Evolutionary conservation across 306 rosid species (phyloP).

Genomic region (Castanea crenata): DNA sequence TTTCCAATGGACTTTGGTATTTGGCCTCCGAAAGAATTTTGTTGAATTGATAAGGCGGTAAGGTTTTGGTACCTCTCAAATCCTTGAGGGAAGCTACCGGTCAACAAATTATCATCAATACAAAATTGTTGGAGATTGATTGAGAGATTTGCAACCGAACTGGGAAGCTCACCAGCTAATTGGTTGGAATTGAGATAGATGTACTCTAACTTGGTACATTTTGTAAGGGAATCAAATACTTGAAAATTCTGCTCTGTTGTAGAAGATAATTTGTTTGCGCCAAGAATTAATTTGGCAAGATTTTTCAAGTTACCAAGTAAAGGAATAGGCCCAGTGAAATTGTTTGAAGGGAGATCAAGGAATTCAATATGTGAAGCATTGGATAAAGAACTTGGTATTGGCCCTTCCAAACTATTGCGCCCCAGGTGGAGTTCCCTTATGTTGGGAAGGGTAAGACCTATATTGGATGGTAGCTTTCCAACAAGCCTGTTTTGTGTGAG

Average conservation of each 20-base stretch:
- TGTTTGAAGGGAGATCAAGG: conserved; percentile 23
- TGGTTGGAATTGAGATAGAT: conserved; percentile 22
- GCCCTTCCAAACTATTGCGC: conserved; percentile 27
- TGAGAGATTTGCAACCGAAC: conserved; percentile 29
- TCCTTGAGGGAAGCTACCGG: conserved; percentile 35
- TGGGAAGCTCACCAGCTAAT: conserved; percentile 38
- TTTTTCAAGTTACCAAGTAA: conserved; percentile 22
- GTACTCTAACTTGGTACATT: conserved; percentile 13
- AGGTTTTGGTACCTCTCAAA: conserved; percentile 27
- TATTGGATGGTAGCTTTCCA: conserved; percentile 26
- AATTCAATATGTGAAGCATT: conserved; percentile 28
- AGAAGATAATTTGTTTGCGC: conserved; percentile 23
- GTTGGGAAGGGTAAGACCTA: conserved; percentile 23
- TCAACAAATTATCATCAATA: conserved; percentile 24
- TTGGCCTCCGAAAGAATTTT: conserved; percentile 27
- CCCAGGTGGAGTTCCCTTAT: conserved; percentile 14
- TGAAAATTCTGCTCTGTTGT: conserved; percentile 21
- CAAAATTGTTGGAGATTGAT: conserved; percentile 25
- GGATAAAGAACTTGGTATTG: conserved; percentile 37
- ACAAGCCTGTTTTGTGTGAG: conserved; percentile 21
- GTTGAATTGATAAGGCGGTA: conserved; percentile 25
- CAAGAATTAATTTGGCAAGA: conserved; percentile 14
- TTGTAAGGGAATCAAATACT: conserved; percentile 31
- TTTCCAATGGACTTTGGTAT: conserved; percentile 33
- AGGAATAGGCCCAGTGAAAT: conserved; percentile 29